These are phyloP conservation scores for Candolleomyces aberdarensis DNA, from an alignment of 768 basidiomycete species.

Conservation along the genomic window DNA sequence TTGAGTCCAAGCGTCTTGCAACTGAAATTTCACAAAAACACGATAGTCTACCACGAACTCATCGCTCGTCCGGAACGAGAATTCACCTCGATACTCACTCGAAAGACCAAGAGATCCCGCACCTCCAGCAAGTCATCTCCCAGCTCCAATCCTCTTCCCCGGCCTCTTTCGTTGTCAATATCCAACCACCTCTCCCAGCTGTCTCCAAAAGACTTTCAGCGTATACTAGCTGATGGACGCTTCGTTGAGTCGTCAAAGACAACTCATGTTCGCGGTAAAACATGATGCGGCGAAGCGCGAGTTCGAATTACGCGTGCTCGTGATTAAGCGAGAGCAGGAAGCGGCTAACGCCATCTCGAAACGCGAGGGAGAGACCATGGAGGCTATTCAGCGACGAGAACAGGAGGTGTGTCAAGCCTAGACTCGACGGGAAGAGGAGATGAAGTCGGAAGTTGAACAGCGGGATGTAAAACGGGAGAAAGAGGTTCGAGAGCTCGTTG, in stretches of 20 bases:
- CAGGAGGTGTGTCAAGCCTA: conserved; percentile 62
- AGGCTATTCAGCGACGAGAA: conserved; percentile 63
- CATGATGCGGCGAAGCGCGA: conserved; percentile 62
- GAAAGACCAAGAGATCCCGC: conserved; percentile 62
- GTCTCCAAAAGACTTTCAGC: conserved; percentile 7
- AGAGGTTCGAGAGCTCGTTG: conserved; percentile 46
- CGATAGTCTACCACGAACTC: conserved; percentile 52
- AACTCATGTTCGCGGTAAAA: conserved; percentile 45
- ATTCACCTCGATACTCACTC: conserved; percentile 40
- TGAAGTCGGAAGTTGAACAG: conserved; percentile 49
- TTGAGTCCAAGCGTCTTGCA: conserved; percentile 51
- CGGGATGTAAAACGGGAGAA: conserved; percentile 44
- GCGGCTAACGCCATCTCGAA: conserved; percentile 60
- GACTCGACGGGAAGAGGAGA: conserved; percentile 46
- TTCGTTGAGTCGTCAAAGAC: conserved; percentile 14
- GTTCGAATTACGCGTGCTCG: conserved; percentile 62
- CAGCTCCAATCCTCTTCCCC: conserved; percentile 28
- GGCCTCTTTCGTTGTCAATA: background rate
- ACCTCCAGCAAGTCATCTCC: conserved; percentile 43
- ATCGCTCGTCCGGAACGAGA: conserved; percentile 56
- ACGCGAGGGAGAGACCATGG: conserved; percentile 71
- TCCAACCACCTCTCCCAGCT: background rate
- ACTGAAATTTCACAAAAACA: conserved; percentile 62
- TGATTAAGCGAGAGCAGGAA: conserved; percentile 68
- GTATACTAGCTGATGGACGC: background rate